Evolutionary conservation across 2,329 filamentous ascomycete genomes (phyloP).

Genomic region (Tolypocladium inflatum): DNA sequence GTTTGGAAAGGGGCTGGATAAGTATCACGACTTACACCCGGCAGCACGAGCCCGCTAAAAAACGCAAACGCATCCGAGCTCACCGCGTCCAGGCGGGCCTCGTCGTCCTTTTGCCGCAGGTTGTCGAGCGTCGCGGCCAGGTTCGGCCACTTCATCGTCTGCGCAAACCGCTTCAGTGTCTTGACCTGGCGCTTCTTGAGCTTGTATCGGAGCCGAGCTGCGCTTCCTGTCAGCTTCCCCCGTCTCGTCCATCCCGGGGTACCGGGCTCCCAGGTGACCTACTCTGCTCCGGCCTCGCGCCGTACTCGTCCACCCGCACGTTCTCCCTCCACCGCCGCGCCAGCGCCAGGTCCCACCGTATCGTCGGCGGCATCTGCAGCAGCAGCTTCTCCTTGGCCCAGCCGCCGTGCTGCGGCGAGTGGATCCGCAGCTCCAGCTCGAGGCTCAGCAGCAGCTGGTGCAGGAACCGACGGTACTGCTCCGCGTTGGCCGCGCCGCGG

Average conservation of each 20-base stretch:
- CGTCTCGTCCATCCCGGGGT: too few relatives aligned
- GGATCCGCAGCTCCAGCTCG: slow-evolving; percentile 62
- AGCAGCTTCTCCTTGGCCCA: slow-evolving; percentile 56
- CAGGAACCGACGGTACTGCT: slow-evolving; percentile 58
- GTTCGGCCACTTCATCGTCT: slow-evolving; percentile 71
- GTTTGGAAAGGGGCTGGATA: background rate
- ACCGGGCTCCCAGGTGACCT: too few relatives aligned
- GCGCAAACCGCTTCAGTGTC: slow-evolving; percentile 58
- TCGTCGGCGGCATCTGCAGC: slow-evolving; percentile 55
- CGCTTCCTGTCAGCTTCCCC: background rate
- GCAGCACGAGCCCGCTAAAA: slow-evolving; percentile 64
- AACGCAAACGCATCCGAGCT: slow-evolving; percentile 69
- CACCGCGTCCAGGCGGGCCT: slow-evolving; percentile 47
- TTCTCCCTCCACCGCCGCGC: slow-evolving; percentile 64
- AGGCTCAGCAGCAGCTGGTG: slow-evolving; percentile 67
- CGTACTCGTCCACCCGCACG: slow-evolving; percentile 54
- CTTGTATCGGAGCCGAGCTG: slow-evolving; percentile 53
- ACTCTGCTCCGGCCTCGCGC: slow-evolving; percentile 40
- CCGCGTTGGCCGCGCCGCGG: slow-evolving; percentile 42
- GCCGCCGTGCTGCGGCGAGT: slow-evolving; percentile 50
- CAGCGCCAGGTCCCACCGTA: slow-evolving; percentile 66
- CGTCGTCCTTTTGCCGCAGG: slow-evolving; percentile 49
- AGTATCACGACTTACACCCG: slow-evolving; percentile 36
- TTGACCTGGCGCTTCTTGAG: slow-evolving; percentile 59
- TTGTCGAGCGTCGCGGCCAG: slow-evolving; percentile 53